Evolutionary conservation across 2,329 filamentous ascomycete genomes (phyloP), one percentile per base, ranked within the genome.

Genomic region (Pestalotiopsis sp.): DNA sequence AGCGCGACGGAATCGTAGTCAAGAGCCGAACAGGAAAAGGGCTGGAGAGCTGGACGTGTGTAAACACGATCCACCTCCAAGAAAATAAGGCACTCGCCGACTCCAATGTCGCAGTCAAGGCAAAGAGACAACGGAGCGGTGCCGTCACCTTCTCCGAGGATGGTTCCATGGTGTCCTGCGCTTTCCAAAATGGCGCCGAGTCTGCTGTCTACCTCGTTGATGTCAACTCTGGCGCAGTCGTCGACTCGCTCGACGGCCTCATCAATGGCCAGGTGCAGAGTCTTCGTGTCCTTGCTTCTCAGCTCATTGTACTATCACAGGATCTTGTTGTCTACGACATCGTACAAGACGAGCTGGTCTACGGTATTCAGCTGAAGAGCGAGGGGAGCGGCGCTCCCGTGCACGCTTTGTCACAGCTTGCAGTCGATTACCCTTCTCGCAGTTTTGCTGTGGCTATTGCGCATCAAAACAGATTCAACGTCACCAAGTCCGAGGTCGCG

Each of bases 301-400:
- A 92, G 75, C 82, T 99, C 20, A 84, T 98, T 68, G 87, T 93
- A 60, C 82, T 97, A 1, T 93, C 93, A 0, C 86, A 91, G 58
- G 87, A 89, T 36, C 85, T 98, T 9, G 85, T 89, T 56, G 91
- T 97, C 45, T 97, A 94, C 84, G 93, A 99, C 78, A 87, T 97
- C 12, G 93, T 98, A 7, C 86, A 90, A 64, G 93, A 97, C 74
- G 87, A 91, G 73, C 85, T 95, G 61, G 87, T 88, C 45, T 94
- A 92, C 75, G 89, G 88, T 63, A 84, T 92, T 64, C 82, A 86
- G 31, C 81, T 94, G 14, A 84, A 80, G 52, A 79, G 83, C 64
- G 75, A 78, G 11, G 73, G 79, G n/a, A 77, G 77, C 23, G 75
- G 70, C 3, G 68, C 70, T 68, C 61, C 80, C 68, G 78, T 79